Evolutionary conservation across 2,329 filamentous ascomycete genomes (phyloP), one percentile per base, ranked within the genome.

Genomic region (Colletotrichum trifolii): DNA sequence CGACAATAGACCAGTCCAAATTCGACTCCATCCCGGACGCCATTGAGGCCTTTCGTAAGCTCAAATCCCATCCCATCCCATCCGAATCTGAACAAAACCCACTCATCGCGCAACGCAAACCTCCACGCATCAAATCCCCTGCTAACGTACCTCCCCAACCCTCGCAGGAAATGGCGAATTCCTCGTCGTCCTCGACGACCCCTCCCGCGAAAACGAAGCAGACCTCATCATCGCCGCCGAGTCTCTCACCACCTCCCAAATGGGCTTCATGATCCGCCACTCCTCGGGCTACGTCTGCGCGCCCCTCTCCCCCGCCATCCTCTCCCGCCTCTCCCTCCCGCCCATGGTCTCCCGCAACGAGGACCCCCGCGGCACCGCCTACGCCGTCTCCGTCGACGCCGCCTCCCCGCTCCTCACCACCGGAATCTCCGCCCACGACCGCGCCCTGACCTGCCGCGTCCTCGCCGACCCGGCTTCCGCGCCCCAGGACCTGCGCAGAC

Each of bases 181-280:
- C 85, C 91, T 99, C 76, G 89, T 99, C 67, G 95, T 97, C 42
- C 92, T 99, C 74, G 96, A 99, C 83, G 92, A 93, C 71, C 89
- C 93, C 69, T 88, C 90, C 68, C 94, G 96, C 78, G 96, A 99
- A 79, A 99, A 99, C 78, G 96, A 99, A 85, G 96, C 94, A 78
- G 96, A 99, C 81, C 88, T 99, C 53, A 97, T 98, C 79, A 96
- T 98, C 75, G 93, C 96, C 70, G 95, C 94, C 68, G 83, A 93
- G 70, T 86, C 91, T 73, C 82, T 97, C 69, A 97, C 95, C 8
- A 85, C 94, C 33, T 87, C 92, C 69, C 95, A 98, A 81, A 96
- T 97, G 89, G 93, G 94, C 73, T 99, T 97, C 83, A 90, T 99
- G 86, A 88, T 99, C 78, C 93, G 94, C 73, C 89, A 97, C 83